Percentiles rank a stretch among this genome's conserved stretches.
Evolutionary conservation across 1,139 yeast genomes (phyloP).

Genomic region (Debaryomyces nepalensis): DNA sequence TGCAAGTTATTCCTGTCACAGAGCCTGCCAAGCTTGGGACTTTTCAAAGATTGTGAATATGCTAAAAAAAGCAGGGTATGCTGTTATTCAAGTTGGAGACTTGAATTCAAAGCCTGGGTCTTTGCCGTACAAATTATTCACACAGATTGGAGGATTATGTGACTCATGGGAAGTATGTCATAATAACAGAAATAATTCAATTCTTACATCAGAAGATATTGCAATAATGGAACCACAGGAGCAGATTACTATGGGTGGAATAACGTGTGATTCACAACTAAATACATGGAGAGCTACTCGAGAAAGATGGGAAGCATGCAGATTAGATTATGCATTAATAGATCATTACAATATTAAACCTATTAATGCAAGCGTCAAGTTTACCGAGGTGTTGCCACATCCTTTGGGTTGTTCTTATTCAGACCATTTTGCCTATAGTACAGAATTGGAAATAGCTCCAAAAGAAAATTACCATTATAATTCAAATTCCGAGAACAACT

Average conservation of each 20-base stretch:
- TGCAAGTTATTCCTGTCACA: conserved; percentile 86
- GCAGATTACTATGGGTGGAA: conserved; percentile 75
- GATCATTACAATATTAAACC: conserved; percentile 61
- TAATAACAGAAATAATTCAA: conserved; percentile 35
- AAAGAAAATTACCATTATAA: conserved; percentile 13
- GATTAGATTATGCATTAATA: conserved; percentile 87
- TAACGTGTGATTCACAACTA: conserved; percentile 85
- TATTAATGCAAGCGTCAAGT: conserved; percentile 65
- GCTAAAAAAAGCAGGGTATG: conserved; percentile 74
- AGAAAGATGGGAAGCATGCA: conserved; percentile 73
- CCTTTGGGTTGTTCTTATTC: conserved; percentile 71
- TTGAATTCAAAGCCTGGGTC: conserved; percentile 88
- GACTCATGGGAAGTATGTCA: conserved; percentile 86
- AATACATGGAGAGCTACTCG: conserved; percentile 83
- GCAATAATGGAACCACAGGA: conserved; percentile 61
- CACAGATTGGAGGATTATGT: conserved; percentile 65
- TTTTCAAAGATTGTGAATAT: conserved; percentile 68
- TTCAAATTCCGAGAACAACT: conserved; percentile 15
- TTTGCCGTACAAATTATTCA: conserved; percentile 75
- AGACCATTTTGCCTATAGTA: conserved; percentile 90
- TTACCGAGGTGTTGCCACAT: conserved; percentile 67
- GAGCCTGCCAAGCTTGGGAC: conserved; percentile 98
- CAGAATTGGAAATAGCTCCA: conserved; percentile 43
- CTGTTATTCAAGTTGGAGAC: conserved; percentile 91
- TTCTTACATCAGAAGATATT: conserved; percentile 40